phyloP scores from a whole-genome alignment of 441 rosid species.

The Arabidopsis hybrid region DNA sequence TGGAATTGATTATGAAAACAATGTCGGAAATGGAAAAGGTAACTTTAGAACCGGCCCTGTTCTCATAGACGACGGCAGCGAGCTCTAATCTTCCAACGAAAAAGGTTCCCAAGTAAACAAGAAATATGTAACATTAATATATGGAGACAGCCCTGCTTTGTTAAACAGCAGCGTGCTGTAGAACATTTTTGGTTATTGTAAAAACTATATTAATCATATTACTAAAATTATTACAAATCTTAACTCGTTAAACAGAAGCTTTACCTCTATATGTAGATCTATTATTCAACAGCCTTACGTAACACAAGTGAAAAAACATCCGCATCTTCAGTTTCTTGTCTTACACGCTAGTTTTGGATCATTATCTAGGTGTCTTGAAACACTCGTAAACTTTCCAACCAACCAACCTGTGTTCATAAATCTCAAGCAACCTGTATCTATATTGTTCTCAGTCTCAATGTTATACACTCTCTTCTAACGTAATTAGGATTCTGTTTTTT shows the following conservation, averaged over 20 bases:
- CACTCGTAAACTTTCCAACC: background rate
- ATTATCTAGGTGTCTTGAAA: background rate
- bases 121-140: background rate
- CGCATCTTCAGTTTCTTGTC: background rate
- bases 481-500: background rate
- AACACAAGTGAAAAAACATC: background rate
- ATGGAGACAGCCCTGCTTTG: background rate
- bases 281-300: background rate
- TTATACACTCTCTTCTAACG: background rate
- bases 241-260: background rate
- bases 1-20: slow-evolving; percentile 9
- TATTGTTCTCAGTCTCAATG: background rate
- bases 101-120: background rate
- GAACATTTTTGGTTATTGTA: background rate
- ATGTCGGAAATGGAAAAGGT: background rate
- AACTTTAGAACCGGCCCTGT: background rate
- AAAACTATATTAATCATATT: background rate
- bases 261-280: background rate
- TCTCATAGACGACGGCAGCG: background rate
- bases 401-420: background rate
- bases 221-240: background rate
- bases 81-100: background rate
- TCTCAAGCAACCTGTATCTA: no score
- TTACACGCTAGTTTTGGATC: background rate
- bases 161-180: background rate